phyloP scores from a whole-genome alignment of 129 eudicot genomes.

The Glebionis coronaria region DNA sequence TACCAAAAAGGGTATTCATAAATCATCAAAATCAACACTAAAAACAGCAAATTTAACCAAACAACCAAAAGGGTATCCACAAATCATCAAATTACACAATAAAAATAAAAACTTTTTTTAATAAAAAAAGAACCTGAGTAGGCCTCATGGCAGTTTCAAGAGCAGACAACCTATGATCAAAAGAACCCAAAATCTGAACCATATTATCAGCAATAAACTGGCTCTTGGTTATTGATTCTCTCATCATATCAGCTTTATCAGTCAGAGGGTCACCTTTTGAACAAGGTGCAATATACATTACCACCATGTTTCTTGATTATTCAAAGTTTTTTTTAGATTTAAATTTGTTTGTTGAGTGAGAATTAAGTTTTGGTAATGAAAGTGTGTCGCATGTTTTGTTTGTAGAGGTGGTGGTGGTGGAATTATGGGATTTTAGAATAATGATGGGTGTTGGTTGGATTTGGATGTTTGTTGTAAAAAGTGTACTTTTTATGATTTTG shows the following conservation, averaged over 20 bases:
- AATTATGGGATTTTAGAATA: conserved; percentile 33
- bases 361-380: conserved; percentile 19
- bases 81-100: no score
- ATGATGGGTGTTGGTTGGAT: conserved; percentile 34
- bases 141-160: conserved; percentile 99
- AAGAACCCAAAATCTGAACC: conserved; percentile 80
- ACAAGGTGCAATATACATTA: conserved; percentile 23
- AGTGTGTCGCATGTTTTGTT: conserved; percentile 23
- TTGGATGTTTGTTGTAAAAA: conserved; percentile 28
- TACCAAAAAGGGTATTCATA: neutral
- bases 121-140: conserved; percentile 59
- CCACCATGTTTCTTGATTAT: conserved; percentile 36
- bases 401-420: conserved; percentile 37
- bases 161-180: conserved; percentile 90
- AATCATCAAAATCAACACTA: neutral
- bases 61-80: neutral
- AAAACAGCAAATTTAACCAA: neutral
- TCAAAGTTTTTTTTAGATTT: neutral
- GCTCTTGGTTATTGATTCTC: conserved; percentile 74
- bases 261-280: conserved; percentile 51
- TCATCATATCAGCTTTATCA: conserved; percentile 72
- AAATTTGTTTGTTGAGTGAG: conserved; percentile 19
- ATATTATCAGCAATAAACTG: conserved; percentile 71
- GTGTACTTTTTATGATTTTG: conserved; percentile 15
- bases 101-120: no score